phyloP scores from a whole-genome alignment of 371 early-diverging fungal genomes.

The Mucor mucedo region DNA sequence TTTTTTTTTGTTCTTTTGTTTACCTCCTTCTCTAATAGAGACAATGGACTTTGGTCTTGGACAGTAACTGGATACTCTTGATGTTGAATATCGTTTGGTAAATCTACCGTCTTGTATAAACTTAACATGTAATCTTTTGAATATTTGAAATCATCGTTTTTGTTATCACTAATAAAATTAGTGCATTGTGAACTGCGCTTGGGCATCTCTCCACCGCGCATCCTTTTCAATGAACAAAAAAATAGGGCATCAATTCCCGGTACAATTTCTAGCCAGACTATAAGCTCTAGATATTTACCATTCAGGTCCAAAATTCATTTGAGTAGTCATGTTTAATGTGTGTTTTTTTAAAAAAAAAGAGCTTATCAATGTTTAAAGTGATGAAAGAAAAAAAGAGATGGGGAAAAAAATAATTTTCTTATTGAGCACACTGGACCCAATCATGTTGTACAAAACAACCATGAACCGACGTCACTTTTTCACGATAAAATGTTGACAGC shows the following conservation, averaged over 20 bases:
- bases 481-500: constrained; percentile 36
- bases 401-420: neutral
- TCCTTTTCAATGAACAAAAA: neutral
- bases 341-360: neutral
- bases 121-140: constrained; percentile 69
- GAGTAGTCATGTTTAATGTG: constrained; percentile 11
- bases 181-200: neutral
- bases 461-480: constrained; percentile 4
- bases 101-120: constrained; percentile 55
- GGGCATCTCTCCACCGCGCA: constrained; percentile 3
- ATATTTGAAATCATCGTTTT: constrained; percentile 52
- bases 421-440: neutral
- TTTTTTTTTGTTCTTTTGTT: neutral
- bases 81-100: neutral
- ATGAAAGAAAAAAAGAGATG: constrained; percentile 5
- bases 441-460: constrained; percentile 7
- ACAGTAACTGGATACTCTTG: neutral
- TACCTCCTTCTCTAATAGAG: neutral
- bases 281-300: constrained; percentile 4
- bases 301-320: constrained; percentile 21
- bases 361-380: neutral
- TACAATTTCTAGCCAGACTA: neutral
- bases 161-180: neutral
- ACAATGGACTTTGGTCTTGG: constrained; percentile 1
- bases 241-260: neutral